Base-by-base conservation (phyloP, 192 early-diverging fungal genomes). In the Funneliformis mosseae region DNA sequence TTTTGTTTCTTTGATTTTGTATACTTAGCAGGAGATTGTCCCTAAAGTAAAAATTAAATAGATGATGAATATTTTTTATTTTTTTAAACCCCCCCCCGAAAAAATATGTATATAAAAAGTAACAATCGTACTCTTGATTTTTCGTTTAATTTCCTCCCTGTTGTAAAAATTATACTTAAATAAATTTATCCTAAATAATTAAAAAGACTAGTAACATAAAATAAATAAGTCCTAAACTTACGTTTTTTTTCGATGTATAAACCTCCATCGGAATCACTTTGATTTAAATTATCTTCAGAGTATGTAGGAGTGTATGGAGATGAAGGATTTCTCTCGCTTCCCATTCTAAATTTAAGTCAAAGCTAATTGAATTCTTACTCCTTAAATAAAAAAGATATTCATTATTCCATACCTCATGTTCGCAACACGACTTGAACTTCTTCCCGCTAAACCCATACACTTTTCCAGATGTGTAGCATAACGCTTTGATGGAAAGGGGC, bases 381-480 rank as follows among this genome's bases (percentile, higher is more conserved):
- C 25, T 41, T 9, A 21, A 8, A 41, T 18, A 72, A 14, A 41
- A 5, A 46, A 46, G 8, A 46, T 41, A 25, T 33, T 33, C 33
- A 23, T 72, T 50, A 42, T 33, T 14, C 28, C 63, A 59, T 84
- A 88, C 88, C 87, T 87, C 68, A 90, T 78, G 80, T 83, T 92
- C 7, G 91, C 89, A 28, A 89, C 87, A 60, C 90, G 84, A 78
- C 87, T 90, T 33, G 88, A 89, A 14, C 83, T 79, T 80, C 93
- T 83, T 11, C 94, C 90, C 12, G 93, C 91, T 43, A 97, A 84
- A 9, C 96, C 96, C 76, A 97, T 86, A 87, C 96, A 97, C 80
- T 96, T 97, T 87, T 96, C 95, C 60, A 97, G 88, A 82, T 97
- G 96, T 41, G 95, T 90, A 6, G 96, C 96, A 83, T 95, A 97